Evolutionary conservation across 106 monocot species (phyloP).

Genomic region (Apostasia shenzhenica): DNA sequence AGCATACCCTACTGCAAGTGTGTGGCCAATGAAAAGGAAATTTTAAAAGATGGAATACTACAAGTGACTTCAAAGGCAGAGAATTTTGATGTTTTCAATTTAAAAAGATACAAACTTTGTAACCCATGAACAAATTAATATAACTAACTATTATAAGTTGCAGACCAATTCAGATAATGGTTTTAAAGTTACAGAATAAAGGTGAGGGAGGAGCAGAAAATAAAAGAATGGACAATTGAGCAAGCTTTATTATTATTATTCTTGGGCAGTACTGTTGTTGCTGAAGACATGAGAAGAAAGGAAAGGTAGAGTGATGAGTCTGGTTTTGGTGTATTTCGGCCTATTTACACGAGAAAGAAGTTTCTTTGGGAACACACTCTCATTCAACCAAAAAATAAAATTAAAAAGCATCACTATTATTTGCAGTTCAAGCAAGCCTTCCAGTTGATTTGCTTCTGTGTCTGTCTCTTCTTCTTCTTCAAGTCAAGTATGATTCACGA

Average conservation of each 20-base stretch:
- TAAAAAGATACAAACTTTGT: background rate
- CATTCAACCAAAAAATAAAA: conserved; percentile 2
- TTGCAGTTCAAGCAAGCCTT: background rate
- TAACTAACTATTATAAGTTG: background rate
- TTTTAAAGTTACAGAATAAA: too few species aligned
- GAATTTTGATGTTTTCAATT: conserved; percentile 16
- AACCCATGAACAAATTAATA: background rate
- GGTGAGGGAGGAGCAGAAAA: background rate
- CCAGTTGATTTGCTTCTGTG: background rate
- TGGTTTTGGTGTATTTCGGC: conserved; percentile 11
- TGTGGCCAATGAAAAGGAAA: conserved; percentile 3
- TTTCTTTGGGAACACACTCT: conserved; percentile 10
- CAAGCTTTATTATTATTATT: conserved; percentile 31
- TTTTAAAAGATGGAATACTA: background rate
- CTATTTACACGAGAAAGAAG: conserved; percentile 24
- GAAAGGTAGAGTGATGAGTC: background rate
- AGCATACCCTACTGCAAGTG: background rate
- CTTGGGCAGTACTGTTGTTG: background rate
- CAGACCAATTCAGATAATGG: background rate
- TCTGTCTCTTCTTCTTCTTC: background rate
- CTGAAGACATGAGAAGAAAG: conserved; percentile 2
- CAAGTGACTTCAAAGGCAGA: conserved; percentile 1
- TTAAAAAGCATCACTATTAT: background rate
- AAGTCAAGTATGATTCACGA: background rate
- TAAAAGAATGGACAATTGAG: background rate